phyloP scores from a whole-genome alignment of 805 yeast genomes.

The Starmerella stellata region DNA sequence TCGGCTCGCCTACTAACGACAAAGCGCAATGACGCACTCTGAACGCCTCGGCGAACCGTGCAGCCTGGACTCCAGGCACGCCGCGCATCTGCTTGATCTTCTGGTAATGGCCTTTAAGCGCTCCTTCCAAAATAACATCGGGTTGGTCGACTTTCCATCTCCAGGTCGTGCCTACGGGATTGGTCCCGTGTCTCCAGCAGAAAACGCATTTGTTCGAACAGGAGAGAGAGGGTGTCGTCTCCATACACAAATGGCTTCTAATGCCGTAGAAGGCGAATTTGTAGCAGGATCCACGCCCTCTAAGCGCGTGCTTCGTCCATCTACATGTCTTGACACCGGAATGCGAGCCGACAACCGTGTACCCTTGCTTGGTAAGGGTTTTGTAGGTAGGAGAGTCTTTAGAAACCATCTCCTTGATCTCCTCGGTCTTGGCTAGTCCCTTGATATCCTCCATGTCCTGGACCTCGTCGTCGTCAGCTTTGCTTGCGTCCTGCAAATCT shows the following conservation, averaged over 20 bases:
- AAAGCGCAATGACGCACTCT: slow-evolving; percentile 79
- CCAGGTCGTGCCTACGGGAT: slow-evolving; percentile 92
- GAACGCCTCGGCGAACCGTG: slow-evolving; percentile 80
- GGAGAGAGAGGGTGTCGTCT: slow-evolving; percentile 80
- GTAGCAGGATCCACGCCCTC: slow-evolving; percentile 90
- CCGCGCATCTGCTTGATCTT: slow-evolving; percentile 91
- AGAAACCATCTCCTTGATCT: slow-evolving; percentile 66
- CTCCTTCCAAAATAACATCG: slow-evolving; percentile 65
- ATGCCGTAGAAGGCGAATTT: slow-evolving; percentile 86
- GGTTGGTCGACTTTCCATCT: slow-evolving; percentile 92
- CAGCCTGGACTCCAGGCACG: slow-evolving; percentile 83
- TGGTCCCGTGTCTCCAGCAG: slow-evolving; percentile 96
- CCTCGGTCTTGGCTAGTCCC: slow-evolving; percentile 23
- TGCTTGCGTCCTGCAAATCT: slow-evolving; percentile 41
- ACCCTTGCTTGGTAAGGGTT: slow-evolving; percentile 81
- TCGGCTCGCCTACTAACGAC: slow-evolving; percentile 87
- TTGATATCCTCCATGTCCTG: slow-evolving; percentile 70
- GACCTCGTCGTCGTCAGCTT: slow-evolving; percentile 28
- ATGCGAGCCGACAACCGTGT: slow-evolving; percentile 80
- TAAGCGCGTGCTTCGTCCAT: slow-evolving; percentile 86
- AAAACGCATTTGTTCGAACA: slow-evolving; percentile 92
- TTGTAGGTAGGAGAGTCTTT: slow-evolving; percentile 75
- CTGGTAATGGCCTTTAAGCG: slow-evolving; percentile 72
- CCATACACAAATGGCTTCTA: slow-evolving; percentile 83
- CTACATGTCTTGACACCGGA: slow-evolving; percentile 90